Evolutionary conservation across 2,329 filamentous ascomycete species (phyloP), one percentile per base, ranked within the genome.

Genomic region (Diplodia sapinea): DNA sequence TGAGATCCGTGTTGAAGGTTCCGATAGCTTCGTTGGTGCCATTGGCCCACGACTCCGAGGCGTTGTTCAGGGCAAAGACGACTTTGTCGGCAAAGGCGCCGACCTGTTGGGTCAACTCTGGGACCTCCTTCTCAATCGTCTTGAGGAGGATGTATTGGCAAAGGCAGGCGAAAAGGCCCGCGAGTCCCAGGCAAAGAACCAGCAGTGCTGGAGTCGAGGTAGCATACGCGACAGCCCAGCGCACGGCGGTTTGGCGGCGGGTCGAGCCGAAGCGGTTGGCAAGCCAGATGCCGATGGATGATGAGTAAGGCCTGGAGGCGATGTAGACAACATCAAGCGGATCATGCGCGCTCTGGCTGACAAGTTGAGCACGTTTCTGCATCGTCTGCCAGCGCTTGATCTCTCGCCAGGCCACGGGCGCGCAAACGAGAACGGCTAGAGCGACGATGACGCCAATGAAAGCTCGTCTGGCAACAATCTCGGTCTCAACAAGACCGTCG

Each of bases 321-420:
- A 97, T 91, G 79, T 97, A 96, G 51, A 96, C 87, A 43, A 94
- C 88, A 76, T 98, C 94, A 85, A 97, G 88, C 0, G 91, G 86
- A 74, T 98, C 93, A 75, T 89, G 88, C 36, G 87, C 86, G 66
- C 89, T 83, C 71, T 86, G 82, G 55, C 84, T 82, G 72, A 96
- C 85, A 38, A 93, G 82, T 66, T 84, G 82, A 26, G 91, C 87
- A 68, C 90, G 89, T 71, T 89, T 83, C 77, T 90, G 87, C 84
- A 93, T 91, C 38, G 83, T 85, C 55, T 87, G 86, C 88, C 90
- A 98, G 65, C 91, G 86, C 71, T 88, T 87, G 69, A 94, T 89
- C 79, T 98, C 94, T 68, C 90, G 83, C 79, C 86, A 94, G 13
- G 89, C 91, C 89, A 96, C 93, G 0, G 91, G 90, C 11, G 91